Conservation (phyloP, 495 filamentous ascomycete genomes). For the Aspergillus hancockii region DNA sequence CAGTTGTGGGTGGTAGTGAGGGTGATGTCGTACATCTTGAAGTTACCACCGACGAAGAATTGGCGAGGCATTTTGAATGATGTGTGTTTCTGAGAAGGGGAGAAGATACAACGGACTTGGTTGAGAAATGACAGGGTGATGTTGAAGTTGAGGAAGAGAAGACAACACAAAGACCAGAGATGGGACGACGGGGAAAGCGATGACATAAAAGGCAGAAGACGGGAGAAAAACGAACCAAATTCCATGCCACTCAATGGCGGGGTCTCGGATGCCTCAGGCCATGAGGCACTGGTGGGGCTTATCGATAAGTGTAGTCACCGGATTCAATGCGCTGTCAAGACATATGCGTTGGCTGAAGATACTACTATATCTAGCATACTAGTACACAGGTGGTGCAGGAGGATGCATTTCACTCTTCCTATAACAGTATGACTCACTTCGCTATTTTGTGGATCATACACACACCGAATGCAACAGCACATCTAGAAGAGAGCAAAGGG, state of each 20-base stretch:
- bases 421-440: neutral
- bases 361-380: no score
- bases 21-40: constrained; percentile 78
- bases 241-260: constrained; percentile 20
- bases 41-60: constrained; percentile 99
- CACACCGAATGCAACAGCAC: neutral
- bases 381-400: neutral
- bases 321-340: constrained; percentile 12
- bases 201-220: constrained; percentile 18
- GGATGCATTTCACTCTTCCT: neutral
- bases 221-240: constrained; percentile 7
- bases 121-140: neutral
- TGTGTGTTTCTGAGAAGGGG: constrained; percentile 13
- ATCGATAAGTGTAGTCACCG: constrained; percentile 24
- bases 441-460: neutral
- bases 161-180: constrained; percentile 16
- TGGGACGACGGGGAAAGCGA: constrained; percentile 12
- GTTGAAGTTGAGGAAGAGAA: constrained; percentile 5
- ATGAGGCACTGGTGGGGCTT: constrained; percentile 17
- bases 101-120: constrained; percentile 4
- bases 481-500: neutral
- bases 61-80: constrained; percentile 74
- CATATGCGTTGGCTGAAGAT: neutral
- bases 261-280: constrained; percentile 7
- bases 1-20: constrained; percentile 21